Evolutionary conservation across 371 early-diverging fungal species (phyloP).

Genomic region (Smittium mucronatum): DNA sequence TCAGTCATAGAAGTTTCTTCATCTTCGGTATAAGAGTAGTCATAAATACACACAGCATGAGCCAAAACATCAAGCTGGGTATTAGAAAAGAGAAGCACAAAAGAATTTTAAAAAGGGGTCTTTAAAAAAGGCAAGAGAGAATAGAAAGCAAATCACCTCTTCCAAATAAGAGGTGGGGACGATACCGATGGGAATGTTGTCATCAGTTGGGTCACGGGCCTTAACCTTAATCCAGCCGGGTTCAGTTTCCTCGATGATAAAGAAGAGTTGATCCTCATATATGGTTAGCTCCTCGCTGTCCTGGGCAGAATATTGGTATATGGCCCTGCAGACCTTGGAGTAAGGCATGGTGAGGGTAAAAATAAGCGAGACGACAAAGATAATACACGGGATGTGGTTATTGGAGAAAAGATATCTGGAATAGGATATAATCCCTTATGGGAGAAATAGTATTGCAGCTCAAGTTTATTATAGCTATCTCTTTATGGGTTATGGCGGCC

Average conservation of each 20-base stretch:
- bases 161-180: slow-evolving; percentile 66
- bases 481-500: too few species aligned
- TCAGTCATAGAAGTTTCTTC: slow-evolving; percentile 66
- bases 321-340: slow-evolving; percentile 37
- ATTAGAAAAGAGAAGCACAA: neutral
- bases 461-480: too few species aligned
- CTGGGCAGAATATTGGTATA: slow-evolving; percentile 76
- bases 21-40: slow-evolving; percentile 58
- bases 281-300: slow-evolving; percentile 77
- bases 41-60: slow-evolving; percentile 54
- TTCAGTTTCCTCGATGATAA: slow-evolving; percentile 58
- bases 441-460: too few species aligned
- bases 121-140: neutral
- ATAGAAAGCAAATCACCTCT: slow-evolving; percentile 36
- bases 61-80: slow-evolving; percentile 33
- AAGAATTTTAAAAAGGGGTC: neutral
- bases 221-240: slow-evolving; percentile 69
- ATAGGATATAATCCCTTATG: too few species aligned
- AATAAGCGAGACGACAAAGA: too few species aligned
- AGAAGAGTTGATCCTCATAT: slow-evolving; percentile 58
- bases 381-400: too few species aligned
- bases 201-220: slow-evolving; percentile 35
- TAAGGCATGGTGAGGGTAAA: too few species aligned
- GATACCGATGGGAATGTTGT: slow-evolving; percentile 43
- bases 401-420: too few species aligned